Evolutionary conservation across 2,329 filamentous ascomycete genomes (phyloP), one percentile per base, ranked within the genome.

Genomic region (Pyrenochaeta sp.): DNA sequence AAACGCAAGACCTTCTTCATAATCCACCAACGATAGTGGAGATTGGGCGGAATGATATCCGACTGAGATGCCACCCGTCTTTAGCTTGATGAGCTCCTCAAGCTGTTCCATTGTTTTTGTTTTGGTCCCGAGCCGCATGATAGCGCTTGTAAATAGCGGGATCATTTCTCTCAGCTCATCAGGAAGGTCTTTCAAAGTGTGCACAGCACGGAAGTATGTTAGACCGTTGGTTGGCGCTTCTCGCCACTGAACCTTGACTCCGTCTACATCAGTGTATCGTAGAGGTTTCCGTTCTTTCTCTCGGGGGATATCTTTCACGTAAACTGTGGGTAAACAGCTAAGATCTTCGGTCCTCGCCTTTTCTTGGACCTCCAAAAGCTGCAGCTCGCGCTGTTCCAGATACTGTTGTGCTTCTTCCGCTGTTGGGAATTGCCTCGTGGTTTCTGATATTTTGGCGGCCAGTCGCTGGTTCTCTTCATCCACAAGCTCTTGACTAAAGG

Each of bases 61-160:
- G 11, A 95, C 85, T 3, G 86, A 89, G 24, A 99, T 83, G 7
- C 94, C 94, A 14, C 94, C 94, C 1, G 94, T 97, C 75, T 95
- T 96, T 20, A 97, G 81, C 71, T 97, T 97, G 70, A 99, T 96
- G 41, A 92, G 74, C 64, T 97, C 94, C 71, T 99, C 94, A 37
- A 97, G 82, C 69, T 96, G 86, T 69, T 96, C 94, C 88, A 96
- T 96, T 0, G 86, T 85, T 79, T 89, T 89, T 47, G 86, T 83
- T 59, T 88, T 88, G 2, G 93, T 99, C 10, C 94, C 94, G 7
- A 99, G 81, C 14, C 94, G 87, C 88, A 96, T 94, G 49, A 99
- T 86, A 24, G 89, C 86, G 65, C 96, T 92, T 10, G 89, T 91
- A 67, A 97, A 97, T 0, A 99, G 76, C 1, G 94, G 94, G 34